Conservation (phyloP, 2,329 filamentous ascomycete species). For the Ophiosphaerella herpotricha region DNA sequence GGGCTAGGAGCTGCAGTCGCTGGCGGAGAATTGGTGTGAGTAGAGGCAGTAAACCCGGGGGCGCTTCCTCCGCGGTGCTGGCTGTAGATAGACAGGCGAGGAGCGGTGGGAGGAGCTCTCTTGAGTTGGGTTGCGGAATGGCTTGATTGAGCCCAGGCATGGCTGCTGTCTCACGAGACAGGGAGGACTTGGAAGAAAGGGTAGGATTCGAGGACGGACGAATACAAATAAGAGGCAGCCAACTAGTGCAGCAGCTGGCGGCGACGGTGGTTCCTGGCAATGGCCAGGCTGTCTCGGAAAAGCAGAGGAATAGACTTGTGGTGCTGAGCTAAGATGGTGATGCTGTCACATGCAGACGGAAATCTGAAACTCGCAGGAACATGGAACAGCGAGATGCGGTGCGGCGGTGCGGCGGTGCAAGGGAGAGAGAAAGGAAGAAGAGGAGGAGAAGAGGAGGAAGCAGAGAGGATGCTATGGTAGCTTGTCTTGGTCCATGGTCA, state of each 20-base stretch:
- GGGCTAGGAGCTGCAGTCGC: constrained; percentile 65
- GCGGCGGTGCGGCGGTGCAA: neutral
- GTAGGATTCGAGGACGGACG: neutral
- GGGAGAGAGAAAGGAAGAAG: constrained; percentile 2
- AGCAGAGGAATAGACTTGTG: neutral
- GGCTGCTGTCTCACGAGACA: constrained; percentile 6
- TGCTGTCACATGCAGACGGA: constrained; percentile 17
- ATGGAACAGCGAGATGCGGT: neutral
- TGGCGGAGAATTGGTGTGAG: constrained; percentile 68
- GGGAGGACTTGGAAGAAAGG: neutral
- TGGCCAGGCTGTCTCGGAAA: neutral
- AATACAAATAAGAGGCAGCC: neutral
- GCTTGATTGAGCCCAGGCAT: constrained; percentile 56
- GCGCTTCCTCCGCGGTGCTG: constrained; percentile 62
- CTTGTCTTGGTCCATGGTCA: constrained; percentile 20
- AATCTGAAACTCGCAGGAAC: neutral
- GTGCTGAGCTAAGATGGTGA: constrained; percentile 17
- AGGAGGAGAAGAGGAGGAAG: constrained; percentile 4
- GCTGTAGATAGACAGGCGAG: constrained; percentile 67
- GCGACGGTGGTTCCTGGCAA: constrained; percentile 1
- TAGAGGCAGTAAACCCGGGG: constrained; percentile 64
- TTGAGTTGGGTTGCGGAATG: constrained; percentile 60
- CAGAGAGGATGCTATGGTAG: neutral
- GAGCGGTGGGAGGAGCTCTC: constrained; percentile 63
- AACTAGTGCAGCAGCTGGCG: neutral